phyloP scores from a whole-genome alignment of 805 yeast genomes.

The Alloascoidea hylecoeti region DNA sequence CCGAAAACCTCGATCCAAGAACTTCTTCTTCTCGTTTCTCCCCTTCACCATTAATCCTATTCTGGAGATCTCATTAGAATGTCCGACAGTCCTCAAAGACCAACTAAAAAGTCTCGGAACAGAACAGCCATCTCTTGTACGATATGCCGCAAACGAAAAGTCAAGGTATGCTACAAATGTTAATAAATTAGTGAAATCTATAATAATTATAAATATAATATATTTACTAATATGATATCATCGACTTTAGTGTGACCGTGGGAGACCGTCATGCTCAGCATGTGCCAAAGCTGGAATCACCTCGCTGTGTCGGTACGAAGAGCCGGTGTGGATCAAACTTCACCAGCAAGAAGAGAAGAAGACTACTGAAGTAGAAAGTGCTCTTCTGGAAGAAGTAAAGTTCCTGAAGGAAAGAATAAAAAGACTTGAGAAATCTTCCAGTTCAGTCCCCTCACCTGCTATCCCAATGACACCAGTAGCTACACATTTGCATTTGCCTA shows the following conservation, averaged over 20 bases:
- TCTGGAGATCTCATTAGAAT: too few relatives aligned
- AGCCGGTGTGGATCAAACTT: background rate
- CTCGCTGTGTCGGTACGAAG: background rate
- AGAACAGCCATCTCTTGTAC: background rate
- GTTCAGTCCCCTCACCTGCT: too few relatives aligned
- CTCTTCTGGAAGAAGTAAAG: background rate
- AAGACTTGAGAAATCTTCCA: background rate
- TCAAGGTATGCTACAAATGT: background rate
- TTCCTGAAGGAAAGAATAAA: background rate
- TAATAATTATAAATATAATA: background rate
- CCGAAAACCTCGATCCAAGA: too few relatives aligned
- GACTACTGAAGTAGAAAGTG: background rate
- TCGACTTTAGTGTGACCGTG: background rate
- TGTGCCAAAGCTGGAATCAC: background rate
- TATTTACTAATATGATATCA: background rate
- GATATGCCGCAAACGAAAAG: background rate
- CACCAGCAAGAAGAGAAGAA: too few relatives aligned
- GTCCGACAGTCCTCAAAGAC: constrained; percentile 1
- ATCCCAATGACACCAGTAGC: too few relatives aligned
- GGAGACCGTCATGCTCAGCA: background rate
- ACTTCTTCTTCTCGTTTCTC: too few relatives aligned
- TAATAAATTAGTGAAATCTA: background rate
- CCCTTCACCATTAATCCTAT: too few relatives aligned
- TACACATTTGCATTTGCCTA: background rate
- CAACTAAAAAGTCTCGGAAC: background rate